Evolutionary conservation across 768 basidiomycete genomes (phyloP).

Genomic region (Holtermannia corniformis): DNA sequence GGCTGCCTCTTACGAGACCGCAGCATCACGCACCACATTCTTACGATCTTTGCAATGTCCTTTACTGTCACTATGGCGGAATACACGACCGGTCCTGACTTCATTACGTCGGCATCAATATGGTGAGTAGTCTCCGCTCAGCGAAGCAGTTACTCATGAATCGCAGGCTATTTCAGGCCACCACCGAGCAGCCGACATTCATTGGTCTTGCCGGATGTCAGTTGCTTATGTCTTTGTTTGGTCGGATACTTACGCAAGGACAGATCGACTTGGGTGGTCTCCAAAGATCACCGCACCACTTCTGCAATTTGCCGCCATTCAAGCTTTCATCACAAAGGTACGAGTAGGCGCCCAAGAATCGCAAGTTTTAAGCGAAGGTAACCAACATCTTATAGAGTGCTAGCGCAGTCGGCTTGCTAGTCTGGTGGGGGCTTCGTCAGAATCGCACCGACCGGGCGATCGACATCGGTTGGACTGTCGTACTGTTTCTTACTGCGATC

Average conservation of each 20-base stretch:
- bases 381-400: slow-evolving; percentile 9
- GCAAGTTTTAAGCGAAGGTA: neutral
- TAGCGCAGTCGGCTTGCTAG: slow-evolving; percentile 17
- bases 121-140: neutral
- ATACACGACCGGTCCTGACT: slow-evolving; percentile 1
- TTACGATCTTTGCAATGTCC: slow-evolving; percentile 24
- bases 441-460: slow-evolving; percentile 12
- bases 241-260: neutral
- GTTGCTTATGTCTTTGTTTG: neutral
- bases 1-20: neutral
- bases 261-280: slow-evolving; percentile 22
- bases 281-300: slow-evolving; percentile 4
- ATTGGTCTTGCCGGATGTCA: slow-evolving; percentile 21
- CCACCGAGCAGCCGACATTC: slow-evolving; percentile 26
- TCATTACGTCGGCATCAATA: neutral
- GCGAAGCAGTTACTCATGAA: neutral
- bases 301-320: slow-evolving; percentile 18
- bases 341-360: neutral
- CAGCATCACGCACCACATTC: slow-evolving; percentile 23
- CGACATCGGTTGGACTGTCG: slow-evolving; percentile 15
- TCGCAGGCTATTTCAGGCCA: slow-evolving; percentile 10
- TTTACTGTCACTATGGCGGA: slow-evolving; percentile 22
- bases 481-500: slow-evolving; percentile 18
- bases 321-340: slow-evolving; percentile 24
- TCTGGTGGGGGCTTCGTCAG: slow-evolving; percentile 25